Evolutionary conservation across 2,329 filamentous ascomycete species (phyloP).

Genomic region (Penicillium sp.): DNA sequence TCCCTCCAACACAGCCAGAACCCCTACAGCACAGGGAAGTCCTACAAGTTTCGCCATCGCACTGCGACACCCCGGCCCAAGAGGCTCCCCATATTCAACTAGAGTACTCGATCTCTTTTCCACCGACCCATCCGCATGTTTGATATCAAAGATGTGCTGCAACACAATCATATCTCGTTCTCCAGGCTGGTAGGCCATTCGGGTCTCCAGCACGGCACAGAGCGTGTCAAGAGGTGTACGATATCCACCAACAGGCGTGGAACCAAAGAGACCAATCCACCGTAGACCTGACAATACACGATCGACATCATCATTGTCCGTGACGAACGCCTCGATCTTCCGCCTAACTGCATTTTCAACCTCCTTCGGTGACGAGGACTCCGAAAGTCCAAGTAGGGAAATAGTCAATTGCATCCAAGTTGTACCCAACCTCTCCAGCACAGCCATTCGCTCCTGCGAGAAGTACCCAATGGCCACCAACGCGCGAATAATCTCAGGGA

Average conservation of each 20-base stretch:
- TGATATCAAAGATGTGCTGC: not conserved
- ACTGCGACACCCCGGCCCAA: not conserved
- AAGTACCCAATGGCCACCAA: not conserved
- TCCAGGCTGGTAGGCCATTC: not conserved
- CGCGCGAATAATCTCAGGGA: not conserved
- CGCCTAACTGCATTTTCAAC: not conserved
- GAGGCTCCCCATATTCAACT: not conserved
- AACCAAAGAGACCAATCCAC: not conserved
- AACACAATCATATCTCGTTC: not conserved
- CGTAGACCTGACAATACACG: not conserved
- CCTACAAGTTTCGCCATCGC: not conserved
- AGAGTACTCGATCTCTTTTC: not conserved
- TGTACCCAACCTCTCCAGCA: not conserved
- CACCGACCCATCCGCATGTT: not conserved
- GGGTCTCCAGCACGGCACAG: not conserved
- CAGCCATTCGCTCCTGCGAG: not conserved
- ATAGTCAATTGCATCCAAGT: not conserved
- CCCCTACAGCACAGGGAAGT: not conserved
- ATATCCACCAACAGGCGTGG: not conserved
- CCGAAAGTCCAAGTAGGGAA: not conserved
- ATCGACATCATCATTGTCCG: not conserved
- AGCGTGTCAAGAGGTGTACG: not conserved
- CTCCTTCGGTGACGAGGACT: not conserved
- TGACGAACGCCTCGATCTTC: not conserved
- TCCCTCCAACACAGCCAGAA: not conserved